Base-by-base conservation (phyloP, 2,329 filamentous ascomycete genomes). In the Sodiomyces alkalinus region DNA sequence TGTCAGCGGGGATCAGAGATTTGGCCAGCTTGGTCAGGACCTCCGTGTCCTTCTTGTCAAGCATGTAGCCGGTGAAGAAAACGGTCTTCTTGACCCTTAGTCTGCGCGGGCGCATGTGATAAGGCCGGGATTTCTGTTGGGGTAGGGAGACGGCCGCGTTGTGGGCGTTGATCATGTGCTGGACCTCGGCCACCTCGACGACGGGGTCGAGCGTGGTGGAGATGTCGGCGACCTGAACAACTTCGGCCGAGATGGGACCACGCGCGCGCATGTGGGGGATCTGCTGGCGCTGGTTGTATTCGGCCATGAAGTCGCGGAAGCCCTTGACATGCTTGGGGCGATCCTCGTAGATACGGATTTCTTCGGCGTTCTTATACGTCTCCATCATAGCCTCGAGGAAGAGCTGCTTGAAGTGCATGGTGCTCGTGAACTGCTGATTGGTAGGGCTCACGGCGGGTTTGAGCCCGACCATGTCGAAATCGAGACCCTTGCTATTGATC, bases 1-100 rank as follows among this genome's bases (percentile, higher is more conserved):
- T 56, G 33, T 67, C 64, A 4, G 59, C 45, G 4, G 77, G 76
- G 13, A 82, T 57, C 28, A 72, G 53, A 10, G 14, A 15, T 17
- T 23, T 29, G 17, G 75, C 72, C n/a, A 92, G 63, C 5, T 68
- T 65, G 31, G 80, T 67, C 20, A 96, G 61, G 31, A 68, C 72
- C 44, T 80, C 69, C 3, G 76, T 77, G 48, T 90, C 81, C 16
- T 68, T 60, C 26, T 72, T 62, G 22, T 64, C 64, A 39, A 98
- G 76, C 52, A 92, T 71, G 53, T 98, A 96, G 27, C 82, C 83
- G 2, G 90, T 94, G 54, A 87, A 94, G 52, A 85, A 83, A 27
- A 93, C 77, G 2, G 74, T 82, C 47, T 86, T 86, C 51, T 81
- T 83, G 48, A 98, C 82, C 40, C 70, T 65, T 34, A 90, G 62